Evolutionary conservation across 257 asterid species (phyloP).

Genomic region (Echium plantagineum): DNA sequence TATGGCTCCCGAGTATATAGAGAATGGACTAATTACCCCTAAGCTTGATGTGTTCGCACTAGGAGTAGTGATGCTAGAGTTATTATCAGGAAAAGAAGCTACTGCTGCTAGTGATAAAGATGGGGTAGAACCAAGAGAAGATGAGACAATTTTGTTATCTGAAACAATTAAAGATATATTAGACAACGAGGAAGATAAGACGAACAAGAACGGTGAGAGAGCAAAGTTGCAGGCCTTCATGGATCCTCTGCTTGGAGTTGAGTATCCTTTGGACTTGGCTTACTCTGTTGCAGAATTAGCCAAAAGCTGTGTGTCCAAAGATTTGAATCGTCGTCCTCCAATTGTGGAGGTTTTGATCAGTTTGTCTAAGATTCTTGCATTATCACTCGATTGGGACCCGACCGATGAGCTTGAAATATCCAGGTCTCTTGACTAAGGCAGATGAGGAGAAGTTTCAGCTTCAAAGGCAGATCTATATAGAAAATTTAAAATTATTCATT

Average conservation of each 20-base stretch:
- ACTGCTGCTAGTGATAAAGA: not conserved
- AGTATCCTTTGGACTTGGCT: slow-evolving; percentile 38
- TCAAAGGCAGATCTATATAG: too few relatives aligned
- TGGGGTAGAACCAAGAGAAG: not conserved
- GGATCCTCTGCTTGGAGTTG: slow-evolving; percentile 31
- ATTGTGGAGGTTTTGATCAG: slow-evolving; percentile 28
- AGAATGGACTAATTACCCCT: slow-evolving; percentile 2
- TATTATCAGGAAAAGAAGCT: slow-evolving; percentile 14
- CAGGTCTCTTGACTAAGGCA: slow-evolving; percentile 18
- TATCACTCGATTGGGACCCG: slow-evolving; percentile 54
- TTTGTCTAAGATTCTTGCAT: slow-evolving; percentile 30
- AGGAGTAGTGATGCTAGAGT: slow-evolving; percentile 15
- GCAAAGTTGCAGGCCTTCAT: slow-evolving; percentile 29
- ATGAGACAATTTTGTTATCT: slow-evolving; percentile 7
- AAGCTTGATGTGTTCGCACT: slow-evolving; percentile 5
- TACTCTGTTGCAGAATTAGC: slow-evolving; percentile 43
- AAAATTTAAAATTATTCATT: too few relatives aligned
- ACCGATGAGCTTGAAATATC: slow-evolving; percentile 23
- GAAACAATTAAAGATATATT: slow-evolving; percentile 23
- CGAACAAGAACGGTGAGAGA: slow-evolving; percentile 17
- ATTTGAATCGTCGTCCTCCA: slow-evolving; percentile 25
- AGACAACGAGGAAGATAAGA: not conserved
- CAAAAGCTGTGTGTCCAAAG: slow-evolving; percentile 31
- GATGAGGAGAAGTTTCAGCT: slow-evolving; percentile 2
- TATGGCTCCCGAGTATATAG: slow-evolving; percentile 5